Percentiles rank a stretch among this genome's conserved stretches.
These are phyloP conservation scores for Excoecaria cochinchinensis DNA, from an alignment of 345 rosid genomes.

Conservation along the genomic window DNA sequence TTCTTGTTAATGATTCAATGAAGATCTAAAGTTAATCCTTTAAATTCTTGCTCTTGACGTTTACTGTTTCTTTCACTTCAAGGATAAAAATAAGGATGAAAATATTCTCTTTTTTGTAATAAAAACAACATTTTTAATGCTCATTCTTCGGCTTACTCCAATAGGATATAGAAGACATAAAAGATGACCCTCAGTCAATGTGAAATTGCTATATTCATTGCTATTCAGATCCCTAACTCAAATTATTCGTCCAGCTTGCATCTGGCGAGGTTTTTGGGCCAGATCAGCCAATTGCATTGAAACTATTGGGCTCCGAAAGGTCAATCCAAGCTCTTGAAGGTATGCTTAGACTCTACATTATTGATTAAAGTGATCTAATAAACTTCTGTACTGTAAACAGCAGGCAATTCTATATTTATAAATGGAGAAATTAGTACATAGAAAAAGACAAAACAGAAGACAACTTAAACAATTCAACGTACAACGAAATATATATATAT, in stretches of 20 bases:
- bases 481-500: neutral
- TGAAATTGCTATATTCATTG: neutral
- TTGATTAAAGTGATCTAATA: neutral
- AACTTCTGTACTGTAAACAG: neutral
- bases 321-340: slow-evolving; percentile 97
- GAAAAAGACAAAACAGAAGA: neutral
- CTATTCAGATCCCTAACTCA: slow-evolving; percentile 1
- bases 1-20: neutral
- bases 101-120: neutral
- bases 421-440: neutral
- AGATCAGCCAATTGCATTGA: slow-evolving; percentile 85
- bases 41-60: neutral
- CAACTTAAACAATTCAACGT: neutral
- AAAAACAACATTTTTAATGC: neutral
- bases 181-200: neutral
- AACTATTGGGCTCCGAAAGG: slow-evolving; percentile 89
- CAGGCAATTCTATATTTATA: neutral
- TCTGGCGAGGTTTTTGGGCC: slow-evolving; percentile 91
- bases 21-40: neutral
- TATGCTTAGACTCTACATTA: slow-evolving; percentile 13
- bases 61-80: neutral
- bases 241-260: slow-evolving; percentile 64
- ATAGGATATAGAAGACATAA: neutral
- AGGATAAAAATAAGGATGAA: too few relatives aligned
- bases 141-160: neutral